These are phyloP conservation scores for Mikania micrantha DNA, from an alignment of 129 eudicot genomes.

Conservation along the genomic window DNA sequence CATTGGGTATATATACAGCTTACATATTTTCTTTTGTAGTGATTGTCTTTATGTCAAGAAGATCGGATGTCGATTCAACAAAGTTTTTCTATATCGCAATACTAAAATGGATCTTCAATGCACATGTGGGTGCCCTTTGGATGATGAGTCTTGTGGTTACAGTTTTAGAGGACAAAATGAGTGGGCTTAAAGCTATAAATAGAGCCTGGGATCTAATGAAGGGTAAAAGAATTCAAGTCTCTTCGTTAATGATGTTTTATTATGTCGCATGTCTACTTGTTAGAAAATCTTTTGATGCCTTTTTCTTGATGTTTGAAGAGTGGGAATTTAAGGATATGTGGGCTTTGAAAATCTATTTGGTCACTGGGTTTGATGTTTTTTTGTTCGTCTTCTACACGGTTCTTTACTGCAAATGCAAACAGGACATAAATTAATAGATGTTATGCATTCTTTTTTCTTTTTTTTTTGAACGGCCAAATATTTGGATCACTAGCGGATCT, in stretches of 20 bases:
- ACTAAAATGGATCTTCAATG: neutral
- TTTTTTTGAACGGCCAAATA: no score
- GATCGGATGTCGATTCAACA: neutral
- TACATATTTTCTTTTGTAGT: neutral
- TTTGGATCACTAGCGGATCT: no score
- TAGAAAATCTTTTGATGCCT: neutral
- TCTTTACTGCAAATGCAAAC: slow-evolving; percentile 18
- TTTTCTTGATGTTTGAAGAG: neutral
- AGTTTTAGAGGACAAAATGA: slow-evolving; percentile 15
- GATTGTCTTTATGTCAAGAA: neutral
- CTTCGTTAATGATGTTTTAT: slow-evolving; percentile 5
- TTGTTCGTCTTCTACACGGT: slow-evolving; percentile 23
- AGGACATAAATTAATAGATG: no score
- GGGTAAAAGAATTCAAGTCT: slow-evolving; percentile 10
- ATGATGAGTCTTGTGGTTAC: slow-evolving; percentile 25
- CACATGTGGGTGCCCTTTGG: slow-evolving; percentile 17
- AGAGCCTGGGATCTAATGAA: slow-evolving; percentile 26
- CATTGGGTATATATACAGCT: neutral
- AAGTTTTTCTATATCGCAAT: neutral
- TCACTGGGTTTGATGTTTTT: slow-evolving; percentile 10
- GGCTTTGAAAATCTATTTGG: neutral
- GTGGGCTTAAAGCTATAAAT: slow-evolving; percentile 28
- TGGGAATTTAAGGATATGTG: slow-evolving; percentile 1
- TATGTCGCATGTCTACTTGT: neutral
- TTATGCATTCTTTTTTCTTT: no score